These are phyloP conservation scores for Thalassiosira mediterranea DNA, from an alignment of 352 stramenopile species.

Conservation along the genomic window DNA sequence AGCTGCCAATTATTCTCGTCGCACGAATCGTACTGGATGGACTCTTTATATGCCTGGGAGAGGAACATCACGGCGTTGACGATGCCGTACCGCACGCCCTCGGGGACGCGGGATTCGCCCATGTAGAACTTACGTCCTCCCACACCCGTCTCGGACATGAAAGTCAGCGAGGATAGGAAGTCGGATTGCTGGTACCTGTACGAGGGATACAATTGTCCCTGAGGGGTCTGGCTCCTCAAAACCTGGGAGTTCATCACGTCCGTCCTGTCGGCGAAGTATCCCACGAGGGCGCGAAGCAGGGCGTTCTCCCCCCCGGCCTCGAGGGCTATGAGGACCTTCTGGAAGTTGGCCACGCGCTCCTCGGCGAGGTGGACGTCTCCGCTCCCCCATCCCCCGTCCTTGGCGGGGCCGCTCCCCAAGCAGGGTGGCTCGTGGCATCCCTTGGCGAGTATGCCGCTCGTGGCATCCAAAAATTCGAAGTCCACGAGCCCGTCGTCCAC, in stretches of 20 bases:
- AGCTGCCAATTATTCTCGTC: conserved; percentile 73
- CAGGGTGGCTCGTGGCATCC: conserved; percentile 57
- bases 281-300: conserved; percentile 35
- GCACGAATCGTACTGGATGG: conserved; percentile 67
- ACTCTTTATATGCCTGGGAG: conserved; percentile 53
- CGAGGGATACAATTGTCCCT: conserved; percentile 57
- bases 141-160: conserved; percentile 42
- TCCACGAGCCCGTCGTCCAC: conserved; percentile 52
- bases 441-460: conserved; percentile 40
- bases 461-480: conserved; percentile 45
- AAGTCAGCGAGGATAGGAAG: conserved; percentile 42
- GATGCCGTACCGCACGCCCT: conserved; percentile 50
- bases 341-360: conserved; percentile 44
- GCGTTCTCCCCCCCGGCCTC: conserved; percentile 42
- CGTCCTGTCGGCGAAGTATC: conserved; percentile 42
- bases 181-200: conserved; percentile 54
- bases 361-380: conserved; percentile 26
- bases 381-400: conserved; percentile 27
- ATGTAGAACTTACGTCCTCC: conserved; percentile 55
- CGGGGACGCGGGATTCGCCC: conserved; percentile 28
- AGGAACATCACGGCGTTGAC: conserved; percentile 58
- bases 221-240: conserved; percentile 41
- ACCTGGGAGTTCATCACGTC: conserved; percentile 43
- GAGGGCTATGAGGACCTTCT: conserved; percentile 33
- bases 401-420: not conserved